Conservation (phyloP, 164 flowering plant genomes). For the Taxillus chinensis region DNA sequence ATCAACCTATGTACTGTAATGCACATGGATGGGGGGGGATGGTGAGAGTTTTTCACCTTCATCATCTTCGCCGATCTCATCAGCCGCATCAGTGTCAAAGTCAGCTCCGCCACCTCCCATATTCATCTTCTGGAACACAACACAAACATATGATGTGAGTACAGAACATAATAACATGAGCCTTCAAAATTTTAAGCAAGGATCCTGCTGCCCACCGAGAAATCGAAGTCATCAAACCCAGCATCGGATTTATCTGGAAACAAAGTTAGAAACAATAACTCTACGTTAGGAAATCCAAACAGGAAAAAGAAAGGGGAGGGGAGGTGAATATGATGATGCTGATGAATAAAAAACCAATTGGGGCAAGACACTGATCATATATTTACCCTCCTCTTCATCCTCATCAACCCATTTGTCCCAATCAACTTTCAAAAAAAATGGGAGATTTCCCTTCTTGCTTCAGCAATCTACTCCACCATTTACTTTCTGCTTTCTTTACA, state of each 20-base stretch:
- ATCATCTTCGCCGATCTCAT: not conserved
- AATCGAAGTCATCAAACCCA: constrained; percentile 48
- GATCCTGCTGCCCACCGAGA: constrained; percentile 33
- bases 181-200: not conserved
- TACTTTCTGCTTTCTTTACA: constrained; percentile 54
- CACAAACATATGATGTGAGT: not conserved
- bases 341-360: not conserved
- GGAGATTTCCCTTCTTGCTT: constrained; percentile 61
- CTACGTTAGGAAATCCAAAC: not conserved
- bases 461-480: constrained; percentile 66
- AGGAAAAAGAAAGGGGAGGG: not conserved
- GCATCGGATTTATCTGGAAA: constrained; percentile 28
- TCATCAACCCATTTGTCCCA: constrained; percentile 86
- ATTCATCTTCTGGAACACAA: constrained; percentile 14
- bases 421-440: constrained; percentile 50
- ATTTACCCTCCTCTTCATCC: constrained; percentile 47
- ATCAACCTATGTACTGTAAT: too few species aligned
- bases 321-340: not conserved
- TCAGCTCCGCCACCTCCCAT: constrained; percentile 22
- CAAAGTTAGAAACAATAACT: not conserved
- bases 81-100: constrained; percentile 4
- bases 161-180: not conserved
- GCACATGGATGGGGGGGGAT: not conserved
- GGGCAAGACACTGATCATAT: not conserved
- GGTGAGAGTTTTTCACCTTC: not conserved